phyloP scores from a whole-genome alignment of 768 basidiomycete species.

The Tephrocybe sp. region DNA sequence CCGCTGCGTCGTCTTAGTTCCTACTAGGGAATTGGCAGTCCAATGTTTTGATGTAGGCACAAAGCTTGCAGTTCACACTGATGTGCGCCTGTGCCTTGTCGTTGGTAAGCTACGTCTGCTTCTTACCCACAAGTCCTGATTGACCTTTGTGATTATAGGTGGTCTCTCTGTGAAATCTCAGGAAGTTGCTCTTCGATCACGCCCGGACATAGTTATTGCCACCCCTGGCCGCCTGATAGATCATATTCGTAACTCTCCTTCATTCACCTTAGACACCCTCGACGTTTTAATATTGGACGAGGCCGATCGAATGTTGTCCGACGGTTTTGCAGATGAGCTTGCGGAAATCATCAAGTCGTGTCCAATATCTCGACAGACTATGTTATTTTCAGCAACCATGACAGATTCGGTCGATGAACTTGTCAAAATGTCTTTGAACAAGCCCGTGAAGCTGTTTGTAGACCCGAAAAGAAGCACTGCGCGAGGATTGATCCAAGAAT shows the following conservation, averaged over 20 bases:
- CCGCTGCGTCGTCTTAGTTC: conserved; percentile 88
- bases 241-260: conserved; percentile 92
- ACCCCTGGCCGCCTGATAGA: conserved; percentile 98
- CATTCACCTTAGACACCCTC: conserved; percentile 88
- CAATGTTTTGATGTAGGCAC: conserved; percentile 93
- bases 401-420: conserved; percentile 95
- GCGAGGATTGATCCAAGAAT: conserved; percentile 87
- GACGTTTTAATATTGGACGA: conserved; percentile 96
- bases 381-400: conserved; percentile 99
- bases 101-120: conserved; percentile 58
- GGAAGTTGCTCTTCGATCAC: conserved; percentile 76
- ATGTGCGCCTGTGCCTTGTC: conserved; percentile 86
- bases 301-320: conserved; percentile 95
- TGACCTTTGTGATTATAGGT: conserved; percentile 41
- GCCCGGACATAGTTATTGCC: conserved; percentile 93
- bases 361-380: conserved; percentile 87
- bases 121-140: conserved; percentile 7
- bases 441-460: conserved; percentile 92
- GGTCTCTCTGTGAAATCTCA: conserved; percentile 93
- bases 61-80: conserved; percentile 82
- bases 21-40: conserved; percentile 93
- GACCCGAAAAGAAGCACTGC: conserved; percentile 91
- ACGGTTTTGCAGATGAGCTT: conserved; percentile 94
- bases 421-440: conserved; percentile 88
- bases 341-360: conserved; percentile 91